Base-by-base conservation (phyloP, 768 basidiomycete species). In the Dacryopinax spathularia region DNA sequence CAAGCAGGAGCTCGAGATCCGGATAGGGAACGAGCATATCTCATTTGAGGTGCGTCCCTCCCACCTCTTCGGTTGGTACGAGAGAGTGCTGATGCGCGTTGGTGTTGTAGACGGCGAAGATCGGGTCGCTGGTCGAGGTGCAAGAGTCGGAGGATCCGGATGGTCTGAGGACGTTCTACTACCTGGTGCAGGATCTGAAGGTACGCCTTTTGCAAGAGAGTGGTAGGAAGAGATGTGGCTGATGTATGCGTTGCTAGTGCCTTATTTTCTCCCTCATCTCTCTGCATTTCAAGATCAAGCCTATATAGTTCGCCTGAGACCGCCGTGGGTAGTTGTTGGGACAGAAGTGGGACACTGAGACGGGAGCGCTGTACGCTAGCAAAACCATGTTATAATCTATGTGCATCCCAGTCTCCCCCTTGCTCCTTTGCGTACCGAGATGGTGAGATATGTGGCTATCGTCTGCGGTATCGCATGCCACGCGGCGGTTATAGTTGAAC, bases 201-300 rank as follows among this genome's bases (percentile, higher is more conserved):
- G 95, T 88, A 63, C 36, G 82, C 70, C 10, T 33, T 12, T n/a
- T n/a, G n/a, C 39, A 35, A 15, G 15, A 7, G 60, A 15, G 31
- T 61, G 34, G 20, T 44, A 34, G 65, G 34, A 34, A 15, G 25
- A n/a, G 34, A 9, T 9, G 33, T 2, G 41, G 3, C 62, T 27
- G 3, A 15, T 10, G n/a, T 2, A 9, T 31, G 1, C 27, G 16
- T 12, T 18, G 12, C 25, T 18, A 99, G 95, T 97, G 94, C 76
- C 82, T 97, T 65, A 94, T 99, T 69, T 96, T 98, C 75, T 97
- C 96, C 9, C 82, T 99, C 66, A 98, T 99, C 73, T 91, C 92
- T 1, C 83, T 99, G 35, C 95, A 99, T 80, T 98, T 99, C 87
- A 98, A 98, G 79, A 98, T 99, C 82, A 98, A 99, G 81, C 96